phyloP scores from a whole-genome alignment of 345 rosid genomes.

The Schrenkiella parvula region DNA sequence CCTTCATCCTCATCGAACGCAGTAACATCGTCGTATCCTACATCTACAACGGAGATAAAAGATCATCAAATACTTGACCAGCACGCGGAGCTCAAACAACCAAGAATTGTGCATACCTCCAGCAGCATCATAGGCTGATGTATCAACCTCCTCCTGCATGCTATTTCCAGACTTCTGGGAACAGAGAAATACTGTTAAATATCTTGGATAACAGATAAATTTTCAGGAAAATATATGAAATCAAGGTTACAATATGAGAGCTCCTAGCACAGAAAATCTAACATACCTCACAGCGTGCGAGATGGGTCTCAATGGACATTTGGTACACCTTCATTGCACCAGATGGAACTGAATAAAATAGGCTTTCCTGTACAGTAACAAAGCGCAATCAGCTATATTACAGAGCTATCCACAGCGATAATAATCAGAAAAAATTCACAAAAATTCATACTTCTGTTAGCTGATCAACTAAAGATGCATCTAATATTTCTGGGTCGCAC shows the following conservation, averaged over 20 bases:
- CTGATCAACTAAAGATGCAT: slow-evolving; percentile 61
- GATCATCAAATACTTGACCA: slow-evolving; percentile 14
- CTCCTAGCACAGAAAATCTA: slow-evolving; percentile 9
- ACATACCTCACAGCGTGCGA: slow-evolving; percentile 36
- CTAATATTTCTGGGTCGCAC: slow-evolving; percentile 51
- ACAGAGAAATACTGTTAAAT: slow-evolving; percentile 1
- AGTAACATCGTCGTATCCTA: slow-evolving; percentile 52
- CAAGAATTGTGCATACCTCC: slow-evolving; percentile 53
- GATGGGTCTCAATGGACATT: slow-evolving; percentile 74
- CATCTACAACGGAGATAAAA: slow-evolving; percentile 43
- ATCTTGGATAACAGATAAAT: slow-evolving; percentile 6
- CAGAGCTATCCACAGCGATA: background rate
- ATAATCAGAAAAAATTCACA: background rate
- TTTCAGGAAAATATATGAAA: slow-evolving; percentile 9
- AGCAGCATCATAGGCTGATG: slow-evolving; percentile 58
- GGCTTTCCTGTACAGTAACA: slow-evolving; percentile 69
- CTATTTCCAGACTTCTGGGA: slow-evolving; percentile 66
- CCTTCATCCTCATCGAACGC: slow-evolving; percentile 83
- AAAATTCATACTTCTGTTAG: slow-evolving; percentile 70
- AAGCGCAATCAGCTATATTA: slow-evolving; percentile 15
- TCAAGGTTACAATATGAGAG: slow-evolving; percentile 16
- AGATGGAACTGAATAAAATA: slow-evolving; percentile 81
- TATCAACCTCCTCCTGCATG: slow-evolving; percentile 86
- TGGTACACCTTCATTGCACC: slow-evolving; percentile 82
- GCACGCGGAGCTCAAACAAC: slow-evolving; percentile 21